These are phyloP conservation scores for Geotrichum macrosporum DNA, from an alignment of 1,139 yeast species.

Conservation along the genomic window DNA sequence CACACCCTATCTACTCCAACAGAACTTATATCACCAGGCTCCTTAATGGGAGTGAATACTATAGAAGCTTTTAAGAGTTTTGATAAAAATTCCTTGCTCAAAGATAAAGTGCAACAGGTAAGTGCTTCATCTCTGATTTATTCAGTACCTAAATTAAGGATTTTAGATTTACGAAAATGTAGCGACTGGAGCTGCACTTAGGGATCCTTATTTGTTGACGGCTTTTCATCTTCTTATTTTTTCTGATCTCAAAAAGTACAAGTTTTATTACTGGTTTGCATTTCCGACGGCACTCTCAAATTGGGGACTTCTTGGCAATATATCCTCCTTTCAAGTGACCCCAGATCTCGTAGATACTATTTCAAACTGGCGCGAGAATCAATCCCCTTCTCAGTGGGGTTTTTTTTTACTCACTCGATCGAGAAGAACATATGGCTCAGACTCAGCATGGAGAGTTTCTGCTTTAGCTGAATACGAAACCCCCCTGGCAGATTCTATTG, in stretches of 20 bases:
- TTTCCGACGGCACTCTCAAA: constrained; percentile 53
- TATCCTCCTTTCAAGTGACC: neutral
- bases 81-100: constrained; percentile 58
- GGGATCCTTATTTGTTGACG: constrained; percentile 43
- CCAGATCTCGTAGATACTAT: neutral
- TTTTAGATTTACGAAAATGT: constrained; percentile 32
- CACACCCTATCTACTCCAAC: constrained; percentile 1
- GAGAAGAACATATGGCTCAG: constrained; percentile 21
- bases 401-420: constrained; percentile 30
- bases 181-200: constrained; percentile 35
- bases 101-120: constrained; percentile 43
- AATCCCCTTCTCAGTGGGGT: constrained; percentile 29
- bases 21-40: constrained; percentile 36
- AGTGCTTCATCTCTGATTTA: constrained; percentile 6
- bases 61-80: constrained; percentile 72
- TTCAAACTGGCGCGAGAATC: constrained; percentile 24
- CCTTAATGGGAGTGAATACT: constrained; percentile 67
- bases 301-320: constrained; percentile 21
- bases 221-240: constrained; percentile 61
- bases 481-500: constrained; percentile 23
- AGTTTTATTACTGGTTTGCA: constrained; percentile 85
- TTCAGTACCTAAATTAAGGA: neutral
- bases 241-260: constrained; percentile 85
- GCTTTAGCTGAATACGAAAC: constrained; percentile 26
- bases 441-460: constrained; percentile 32